phyloP scores from a whole-genome alignment of 2,329 filamentous ascomycete species.

The Rhinocladiella mackenziei region DNA sequence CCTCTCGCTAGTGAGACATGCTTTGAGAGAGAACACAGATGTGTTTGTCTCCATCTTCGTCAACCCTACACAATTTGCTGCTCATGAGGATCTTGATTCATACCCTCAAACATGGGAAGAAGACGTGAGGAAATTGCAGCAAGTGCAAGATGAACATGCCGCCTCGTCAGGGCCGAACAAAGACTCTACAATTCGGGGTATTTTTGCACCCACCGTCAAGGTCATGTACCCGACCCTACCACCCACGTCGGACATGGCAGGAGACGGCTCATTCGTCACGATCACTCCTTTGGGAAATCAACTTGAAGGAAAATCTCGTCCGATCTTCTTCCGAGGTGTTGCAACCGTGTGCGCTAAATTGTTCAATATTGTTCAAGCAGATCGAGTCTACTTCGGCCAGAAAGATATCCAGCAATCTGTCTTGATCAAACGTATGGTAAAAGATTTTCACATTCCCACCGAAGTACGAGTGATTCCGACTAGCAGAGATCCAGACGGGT shows the following conservation, averaged over 20 bases:
- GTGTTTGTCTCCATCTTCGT: constrained; percentile 92
- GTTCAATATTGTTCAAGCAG: constrained; percentile 75
- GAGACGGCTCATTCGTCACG: constrained; percentile 82
- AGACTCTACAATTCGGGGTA: constrained; percentile 62
- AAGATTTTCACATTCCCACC: constrained; percentile 77
- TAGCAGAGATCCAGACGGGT: constrained; percentile 69
- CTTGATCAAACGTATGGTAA: constrained; percentile 78
- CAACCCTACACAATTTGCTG: constrained; percentile 93
- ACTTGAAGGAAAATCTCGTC: constrained; percentile 78
- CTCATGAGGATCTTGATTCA: constrained; percentile 77
- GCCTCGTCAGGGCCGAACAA: constrained; percentile 46
- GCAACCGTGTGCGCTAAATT: constrained; percentile 95
- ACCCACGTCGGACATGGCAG: constrained; percentile 66
- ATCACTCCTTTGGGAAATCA: constrained; percentile 79
- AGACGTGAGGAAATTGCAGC: constrained; percentile 64
- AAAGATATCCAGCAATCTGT: constrained; percentile 97
- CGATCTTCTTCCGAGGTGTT: constrained; percentile 94
- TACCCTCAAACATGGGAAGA: constrained; percentile 87
- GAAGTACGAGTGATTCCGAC: constrained; percentile 72
- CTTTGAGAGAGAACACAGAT: constrained; percentile 76
- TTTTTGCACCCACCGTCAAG: constrained; percentile 78
- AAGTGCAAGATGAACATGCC: constrained; percentile 42
- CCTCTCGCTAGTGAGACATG: constrained; percentile 75
- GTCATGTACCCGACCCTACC: constrained; percentile 86
- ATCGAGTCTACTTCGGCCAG: constrained; percentile 87